Evolutionary conservation across 306 rosid genomes (phyloP).

Genomic region (Gillenia trifoliata): DNA sequence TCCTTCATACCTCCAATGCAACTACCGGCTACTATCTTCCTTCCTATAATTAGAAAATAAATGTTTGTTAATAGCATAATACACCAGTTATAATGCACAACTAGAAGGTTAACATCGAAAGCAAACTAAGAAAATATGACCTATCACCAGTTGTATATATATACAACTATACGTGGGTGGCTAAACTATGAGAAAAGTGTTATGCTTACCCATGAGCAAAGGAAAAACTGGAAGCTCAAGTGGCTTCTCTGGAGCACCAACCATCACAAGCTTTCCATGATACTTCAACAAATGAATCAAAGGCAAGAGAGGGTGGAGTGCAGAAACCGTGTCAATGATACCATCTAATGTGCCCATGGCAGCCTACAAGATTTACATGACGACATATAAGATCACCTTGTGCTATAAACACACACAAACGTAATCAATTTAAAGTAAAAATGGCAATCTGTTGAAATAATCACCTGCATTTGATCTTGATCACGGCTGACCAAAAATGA

Average conservation of each 20-base stretch:
- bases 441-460: not conserved
- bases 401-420: too few relatives aligned
- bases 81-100: not conserved
- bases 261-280: constrained; percentile 45
- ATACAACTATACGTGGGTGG: too few relatives aligned
- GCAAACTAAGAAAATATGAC: too few relatives aligned
- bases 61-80: not conserved
- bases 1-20: constrained; percentile 19
- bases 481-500: constrained; percentile 42
- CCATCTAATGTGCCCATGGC: constrained; percentile 43
- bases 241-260: constrained; percentile 40
- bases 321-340: constrained; percentile 48
- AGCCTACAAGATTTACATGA: constrained; percentile 6
- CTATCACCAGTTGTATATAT: too few relatives aligned
- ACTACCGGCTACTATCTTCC: constrained; percentile 39
- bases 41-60: constrained; percentile 17
- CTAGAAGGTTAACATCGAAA: too few relatives aligned
- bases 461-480: constrained; percentile 29
- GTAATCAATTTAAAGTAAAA: too few relatives aligned
- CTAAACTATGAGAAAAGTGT: too few relatives aligned
- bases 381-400: too few relatives aligned
- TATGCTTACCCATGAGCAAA: constrained; percentile 10
- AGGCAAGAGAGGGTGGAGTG: constrained; percentile 36
- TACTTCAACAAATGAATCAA: constrained; percentile 34
- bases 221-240: constrained; percentile 28